These are phyloP conservation scores for Nakazawaea siamensis DNA, from an alignment of 805 yeast genomes.

Conservation along the genomic window DNA sequence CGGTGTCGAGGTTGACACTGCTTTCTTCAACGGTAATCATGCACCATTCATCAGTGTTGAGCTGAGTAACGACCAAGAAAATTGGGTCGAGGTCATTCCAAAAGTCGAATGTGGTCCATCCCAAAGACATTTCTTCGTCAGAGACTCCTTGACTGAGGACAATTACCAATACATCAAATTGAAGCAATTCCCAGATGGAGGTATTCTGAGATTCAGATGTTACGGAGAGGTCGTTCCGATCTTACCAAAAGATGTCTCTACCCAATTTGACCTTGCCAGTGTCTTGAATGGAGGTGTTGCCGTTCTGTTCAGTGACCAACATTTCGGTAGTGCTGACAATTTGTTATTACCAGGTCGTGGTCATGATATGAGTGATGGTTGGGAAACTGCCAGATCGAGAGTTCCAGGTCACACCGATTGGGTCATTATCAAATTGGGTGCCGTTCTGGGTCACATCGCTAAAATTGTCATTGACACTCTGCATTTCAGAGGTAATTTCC, in stretches of 20 bases:
- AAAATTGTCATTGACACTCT: slow-evolving; percentile 81
- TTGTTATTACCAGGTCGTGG: slow-evolving; percentile 91
- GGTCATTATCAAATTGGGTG: slow-evolving; percentile 77
- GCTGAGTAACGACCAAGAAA: slow-evolving; percentile 34
- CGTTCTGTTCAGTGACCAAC: slow-evolving; percentile 79
- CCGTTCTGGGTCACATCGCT: slow-evolving; percentile 42
- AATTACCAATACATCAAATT: slow-evolving; percentile 75
- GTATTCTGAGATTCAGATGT: slow-evolving; percentile 88
- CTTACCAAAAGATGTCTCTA: slow-evolving; percentile 36
- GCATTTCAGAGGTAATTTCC: slow-evolving; percentile 91
- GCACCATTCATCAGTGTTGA: slow-evolving; percentile 89
- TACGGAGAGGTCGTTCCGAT: slow-evolving; percentile 82
- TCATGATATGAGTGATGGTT: slow-evolving; percentile 93
- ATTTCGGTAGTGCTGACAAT: slow-evolving; percentile 89
- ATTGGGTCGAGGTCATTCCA: slow-evolving; percentile 68
- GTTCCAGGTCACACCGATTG: slow-evolving; percentile 81
- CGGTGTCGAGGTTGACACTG: slow-evolving; percentile 89
- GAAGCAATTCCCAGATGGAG: slow-evolving; percentile 97
- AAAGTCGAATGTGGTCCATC: slow-evolving; percentile 83
- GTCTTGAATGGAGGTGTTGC: slow-evolving; percentile 88
- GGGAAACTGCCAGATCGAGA: slow-evolving; percentile 95
- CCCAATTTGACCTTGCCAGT: slow-evolving; percentile 65
- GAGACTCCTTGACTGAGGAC: slow-evolving; percentile 47
- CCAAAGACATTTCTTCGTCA: slow-evolving; percentile 74
- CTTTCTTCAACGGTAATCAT: slow-evolving; percentile 91